Conservation (phyloP, 2,329 filamentous ascomycete genomes). For the Blastomyces gilchristii region DNA sequence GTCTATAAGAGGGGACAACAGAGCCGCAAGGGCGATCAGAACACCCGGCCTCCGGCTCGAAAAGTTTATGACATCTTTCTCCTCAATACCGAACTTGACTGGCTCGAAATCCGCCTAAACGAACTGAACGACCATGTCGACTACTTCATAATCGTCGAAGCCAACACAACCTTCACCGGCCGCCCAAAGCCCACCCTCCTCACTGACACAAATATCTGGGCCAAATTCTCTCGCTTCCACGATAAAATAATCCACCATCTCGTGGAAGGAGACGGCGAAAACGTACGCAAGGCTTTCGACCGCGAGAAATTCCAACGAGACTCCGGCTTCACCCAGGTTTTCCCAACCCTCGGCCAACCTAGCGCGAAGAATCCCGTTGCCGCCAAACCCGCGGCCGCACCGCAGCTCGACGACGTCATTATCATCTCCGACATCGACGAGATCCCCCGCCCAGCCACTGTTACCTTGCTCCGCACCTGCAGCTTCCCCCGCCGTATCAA, state of each 20-base stretch:
- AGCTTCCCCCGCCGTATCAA: slow-evolving; percentile 45
- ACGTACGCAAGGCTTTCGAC: slow-evolving; percentile 34
- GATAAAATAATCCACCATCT: slow-evolving; percentile 53
- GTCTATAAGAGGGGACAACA: neutral
- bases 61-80: slow-evolving; percentile 54
- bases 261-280: slow-evolving; percentile 26
- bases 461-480: slow-evolving; percentile 43
- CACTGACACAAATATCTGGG: slow-evolving; percentile 43
- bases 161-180: slow-evolving; percentile 48
- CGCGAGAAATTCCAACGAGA: slow-evolving; percentile 47
- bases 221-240: slow-evolving; percentile 43
- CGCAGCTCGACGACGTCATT: slow-evolving; percentile 6
- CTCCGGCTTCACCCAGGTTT: slow-evolving; percentile 48
- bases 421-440: slow-evolving; percentile 45
- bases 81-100: slow-evolving; percentile 54
- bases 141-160: slow-evolving; percentile 56
- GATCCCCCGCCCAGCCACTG: slow-evolving; percentile 44
- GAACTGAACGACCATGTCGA: slow-evolving; percentile 50
- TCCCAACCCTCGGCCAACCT: slow-evolving; percentile 35
- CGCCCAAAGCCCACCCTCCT: slow-evolving; percentile 42
- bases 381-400: neutral
- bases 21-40: neutral
- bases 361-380: neutral
- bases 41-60: slow-evolving; percentile 20
- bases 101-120: slow-evolving; percentile 54